Conservation (phyloP, 441 rosid genomes). For the Metrosideros polymorpha region DNA sequence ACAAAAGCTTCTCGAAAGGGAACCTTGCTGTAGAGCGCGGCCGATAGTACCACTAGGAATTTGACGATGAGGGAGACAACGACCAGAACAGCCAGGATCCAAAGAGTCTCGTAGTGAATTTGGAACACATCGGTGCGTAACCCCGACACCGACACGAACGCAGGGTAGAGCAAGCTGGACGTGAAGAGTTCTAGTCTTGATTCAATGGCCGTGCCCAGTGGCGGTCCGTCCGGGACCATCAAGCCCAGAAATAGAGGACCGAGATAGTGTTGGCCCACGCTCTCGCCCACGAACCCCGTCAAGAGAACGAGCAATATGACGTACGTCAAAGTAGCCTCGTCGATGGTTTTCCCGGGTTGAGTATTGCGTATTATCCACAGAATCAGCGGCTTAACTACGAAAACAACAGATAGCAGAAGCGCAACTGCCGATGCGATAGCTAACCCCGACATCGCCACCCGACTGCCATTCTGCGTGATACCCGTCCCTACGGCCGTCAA, state of each 20-base stretch:
- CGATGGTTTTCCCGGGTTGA: conserved; percentile 7
- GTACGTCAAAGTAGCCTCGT: conserved; percentile 1
- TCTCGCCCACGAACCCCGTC: conserved; percentile 14
- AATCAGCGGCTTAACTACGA: conserved; percentile 12
- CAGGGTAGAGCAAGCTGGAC: conserved; percentile 19
- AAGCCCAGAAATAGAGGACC: conserved; percentile 26
- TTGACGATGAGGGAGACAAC: neutral
- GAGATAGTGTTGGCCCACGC: conserved; percentile 25
- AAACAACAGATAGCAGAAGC: neutral
- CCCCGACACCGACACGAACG: conserved; percentile 21
- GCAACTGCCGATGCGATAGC: neutral
- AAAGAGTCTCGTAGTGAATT: neutral
- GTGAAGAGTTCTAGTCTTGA: conserved; percentile 11
- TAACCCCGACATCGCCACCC: no score
- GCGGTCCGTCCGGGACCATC: conserved; percentile 29
- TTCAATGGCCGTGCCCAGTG: conserved; percentile 22
- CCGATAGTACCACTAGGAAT: conserved; percentile 1
- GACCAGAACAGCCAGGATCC: neutral
- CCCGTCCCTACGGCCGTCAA: neutral
- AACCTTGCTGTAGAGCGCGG: conserved; percentile 1
- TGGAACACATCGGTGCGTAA: conserved; percentile 11
- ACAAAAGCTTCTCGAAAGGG: conserved; percentile 17
- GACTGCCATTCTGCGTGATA: neutral
- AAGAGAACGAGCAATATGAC: conserved; percentile 3
- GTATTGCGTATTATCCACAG: neutral